phyloP scores from a whole-genome alignment of 495 filamentous ascomycete genomes.

The Penicillium antarcticum region DNA sequence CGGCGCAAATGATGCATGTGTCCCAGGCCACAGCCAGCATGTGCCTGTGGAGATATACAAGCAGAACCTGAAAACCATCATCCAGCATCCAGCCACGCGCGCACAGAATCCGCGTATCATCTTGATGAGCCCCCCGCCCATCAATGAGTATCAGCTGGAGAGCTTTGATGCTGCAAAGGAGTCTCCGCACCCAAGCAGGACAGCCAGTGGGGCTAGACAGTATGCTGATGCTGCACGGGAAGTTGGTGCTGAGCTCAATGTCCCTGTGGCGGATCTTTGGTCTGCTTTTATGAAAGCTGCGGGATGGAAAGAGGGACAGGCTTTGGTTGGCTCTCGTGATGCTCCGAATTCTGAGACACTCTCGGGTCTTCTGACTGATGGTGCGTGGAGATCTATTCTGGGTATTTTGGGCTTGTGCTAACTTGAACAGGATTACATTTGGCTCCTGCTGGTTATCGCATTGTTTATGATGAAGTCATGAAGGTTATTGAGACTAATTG shows the following conservation, averaged over 20 bases:
- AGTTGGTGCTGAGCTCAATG: slow-evolving; percentile 57
- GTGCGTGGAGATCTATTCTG: slow-evolving; percentile 28
- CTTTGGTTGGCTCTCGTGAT: slow-evolving; percentile 51
- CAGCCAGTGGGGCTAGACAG: slow-evolving; percentile 57
- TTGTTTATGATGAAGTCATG: slow-evolving; percentile 56
- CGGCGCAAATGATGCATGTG: slow-evolving; percentile 79
- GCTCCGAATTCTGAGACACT: slow-evolving; percentile 47
- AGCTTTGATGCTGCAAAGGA: slow-evolving; percentile 24
- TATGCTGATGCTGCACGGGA: slow-evolving; percentile 70
- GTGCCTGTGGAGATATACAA: slow-evolving; percentile 71
- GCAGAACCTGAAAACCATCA: slow-evolving; percentile 64
- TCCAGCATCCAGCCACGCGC: slow-evolving; percentile 62
- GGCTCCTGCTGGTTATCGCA: slow-evolving; percentile 54
- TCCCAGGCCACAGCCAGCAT: slow-evolving; percentile 63
- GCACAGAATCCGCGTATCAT: slow-evolving; percentile 72
- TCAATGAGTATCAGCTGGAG: slow-evolving; percentile 70
- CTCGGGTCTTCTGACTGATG: slow-evolving; percentile 54
- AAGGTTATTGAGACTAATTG: slow-evolving; percentile 49
- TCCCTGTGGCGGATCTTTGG: slow-evolving; percentile 75
- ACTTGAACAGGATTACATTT: slow-evolving; percentile 57
- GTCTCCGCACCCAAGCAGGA: slow-evolving; percentile 48
- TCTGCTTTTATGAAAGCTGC: slow-evolving; percentile 63
- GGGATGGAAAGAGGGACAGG: slow-evolving; percentile 57
- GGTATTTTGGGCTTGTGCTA: slow-evolving; percentile 7
- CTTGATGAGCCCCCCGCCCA: slow-evolving; percentile 72